Evolutionary conservation across 2,329 filamentous ascomycete species (phyloP), one percentile per base, ranked within the genome.

Genomic region (Pyrenochaeta sp.): DNA sequence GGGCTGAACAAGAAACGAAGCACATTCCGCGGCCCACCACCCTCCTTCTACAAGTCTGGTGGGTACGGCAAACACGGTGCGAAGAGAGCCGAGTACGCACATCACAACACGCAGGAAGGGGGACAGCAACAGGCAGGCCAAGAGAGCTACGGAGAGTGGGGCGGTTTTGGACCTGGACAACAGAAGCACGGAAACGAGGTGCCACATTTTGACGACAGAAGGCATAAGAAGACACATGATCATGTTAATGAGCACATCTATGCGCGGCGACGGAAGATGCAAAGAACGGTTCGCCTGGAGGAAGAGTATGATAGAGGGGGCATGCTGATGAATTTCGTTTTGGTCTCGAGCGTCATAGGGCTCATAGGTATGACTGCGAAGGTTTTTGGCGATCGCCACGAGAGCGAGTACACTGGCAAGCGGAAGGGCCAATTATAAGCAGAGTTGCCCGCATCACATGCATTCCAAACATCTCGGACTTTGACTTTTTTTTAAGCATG

Each of bases 21-120:
- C 2, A 83, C 88, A 4, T 97, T 96, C 75, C 85, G 85, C 17
- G 94, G 94, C 0, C 94, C 95, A 3, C 93, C 95, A 45, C 93
- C 94, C 0, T 91, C 87, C 60, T 98, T 97, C 79, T 97, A 92
- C 76, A 84, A 88, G 15, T 87, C 84, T 56, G 92, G 92, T 4
- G 91, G 90, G 2, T 96, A 92, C 84, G 91, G 90, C 42, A 74
- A 78, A 2, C 85, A 90, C 53, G 72, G 77, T 2, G 83, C 83
- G 31, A 90, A 89, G 77, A 75, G 87, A 32, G 75, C 77, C 48
- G 81, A 81, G 31, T 67, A 79, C 49, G 77, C 77, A 1, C 65
- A 76, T 21, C 65, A 71, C 14, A 58, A 68, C 20, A 54, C 66
- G 5, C 54, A 64, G 23, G 54, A 15, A 30, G 39, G 9, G 51